These are phyloP conservation scores for Aulographum hederae DNA, from an alignment of 2,329 filamentous ascomycete genomes.

Conservation along the genomic window DNA sequence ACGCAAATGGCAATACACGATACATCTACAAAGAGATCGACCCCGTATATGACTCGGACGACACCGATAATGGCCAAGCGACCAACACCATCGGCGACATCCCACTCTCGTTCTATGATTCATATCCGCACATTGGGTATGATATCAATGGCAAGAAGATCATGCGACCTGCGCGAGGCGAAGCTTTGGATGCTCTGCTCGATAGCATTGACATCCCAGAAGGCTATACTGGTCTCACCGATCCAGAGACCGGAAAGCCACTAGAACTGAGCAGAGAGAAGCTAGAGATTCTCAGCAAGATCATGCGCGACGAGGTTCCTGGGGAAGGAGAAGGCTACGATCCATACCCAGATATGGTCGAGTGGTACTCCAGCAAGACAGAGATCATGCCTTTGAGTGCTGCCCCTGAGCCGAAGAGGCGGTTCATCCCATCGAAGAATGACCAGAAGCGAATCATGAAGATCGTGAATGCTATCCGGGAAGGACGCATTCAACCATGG, in stretches of 20 bases:
- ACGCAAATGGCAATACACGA: conserved; percentile 78
- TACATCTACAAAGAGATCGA: conserved; percentile 92
- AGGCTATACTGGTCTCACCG: conserved; percentile 91
- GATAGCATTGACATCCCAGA: conserved; percentile 95
- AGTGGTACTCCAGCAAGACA: conserved; percentile 80
- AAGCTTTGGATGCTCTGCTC: conserved; percentile 79
- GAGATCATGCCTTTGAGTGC: conserved; percentile 92
- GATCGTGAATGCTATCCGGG: conserved; percentile 84
- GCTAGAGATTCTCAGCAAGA: conserved; percentile 67
- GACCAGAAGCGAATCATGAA: conserved; percentile 95
- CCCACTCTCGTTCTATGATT: conserved; percentile 85
- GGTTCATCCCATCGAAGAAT: conserved; percentile 92
- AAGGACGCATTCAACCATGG: conserved; percentile 86
- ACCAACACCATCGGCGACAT: conserved; percentile 93
- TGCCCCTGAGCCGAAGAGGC: conserved; percentile 86
- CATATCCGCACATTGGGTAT: conserved; percentile 95
- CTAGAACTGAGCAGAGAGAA: conserved; percentile 76
- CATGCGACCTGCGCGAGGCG: conserved; percentile 82
- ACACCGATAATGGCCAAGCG: conserved; percentile 62
- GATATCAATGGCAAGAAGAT: conserved; percentile 98
- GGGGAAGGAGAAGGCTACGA: conserved; percentile 85
- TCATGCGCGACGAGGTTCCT: conserved; percentile 77
- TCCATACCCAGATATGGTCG: conserved; percentile 80
- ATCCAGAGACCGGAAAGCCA: conserved; percentile 85
- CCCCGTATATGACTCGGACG: conserved; percentile 89